Evolutionary conservation across 495 filamentous ascomycete species (phyloP), one percentile per base, ranked within the genome.

Genomic region (Lentithecium fluviatile): DNA sequence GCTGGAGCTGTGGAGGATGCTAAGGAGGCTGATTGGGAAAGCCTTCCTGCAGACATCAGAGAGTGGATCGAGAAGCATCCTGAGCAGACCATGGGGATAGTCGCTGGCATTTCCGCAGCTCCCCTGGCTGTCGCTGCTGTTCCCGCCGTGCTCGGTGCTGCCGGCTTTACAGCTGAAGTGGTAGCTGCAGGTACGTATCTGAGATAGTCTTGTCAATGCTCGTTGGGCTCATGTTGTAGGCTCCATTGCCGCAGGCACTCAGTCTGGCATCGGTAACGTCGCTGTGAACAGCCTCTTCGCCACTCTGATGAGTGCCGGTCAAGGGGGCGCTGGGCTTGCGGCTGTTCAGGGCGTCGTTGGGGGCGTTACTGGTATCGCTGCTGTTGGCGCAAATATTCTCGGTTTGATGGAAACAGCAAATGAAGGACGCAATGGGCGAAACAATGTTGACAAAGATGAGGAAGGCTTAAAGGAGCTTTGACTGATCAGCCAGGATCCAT

Each of bases 221-320:
- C 8, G 37, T 13, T 13, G 10, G 2, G 6, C 19, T 8, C 7
- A 10, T 24, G 19, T 5, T 6, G 2, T 49, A 58, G 55, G 55
- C 6, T 58, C 55, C 8, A 26, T 40, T 17, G 55, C 55, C 3
- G 55, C 55, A 2, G 8, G 42, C n/a, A 29, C 7, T 2, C 55
- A 58, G 19, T 2, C 55, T 6, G 25, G 13, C 20, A 49, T 58
- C 13, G 55, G 55, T 3, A 58, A 58, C 19, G 55, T 58, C 15
- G 42, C 45, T 37, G 42, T 45, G n/a, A 38, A 38, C n/a, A 49
- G 55, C n/a, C 38, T 43, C 0, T 68, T 68, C 34, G 37, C 55
- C 34, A 19, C 45, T 8, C 43, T 62, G 3, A 61, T 64, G 57
- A 68, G 65, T 38, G 65, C 65, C 0, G 65, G 48, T 6, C 55